Evolutionary conservation across 805 yeast species (phyloP).

Genomic region (Yarrowia keelungensis): DNA sequence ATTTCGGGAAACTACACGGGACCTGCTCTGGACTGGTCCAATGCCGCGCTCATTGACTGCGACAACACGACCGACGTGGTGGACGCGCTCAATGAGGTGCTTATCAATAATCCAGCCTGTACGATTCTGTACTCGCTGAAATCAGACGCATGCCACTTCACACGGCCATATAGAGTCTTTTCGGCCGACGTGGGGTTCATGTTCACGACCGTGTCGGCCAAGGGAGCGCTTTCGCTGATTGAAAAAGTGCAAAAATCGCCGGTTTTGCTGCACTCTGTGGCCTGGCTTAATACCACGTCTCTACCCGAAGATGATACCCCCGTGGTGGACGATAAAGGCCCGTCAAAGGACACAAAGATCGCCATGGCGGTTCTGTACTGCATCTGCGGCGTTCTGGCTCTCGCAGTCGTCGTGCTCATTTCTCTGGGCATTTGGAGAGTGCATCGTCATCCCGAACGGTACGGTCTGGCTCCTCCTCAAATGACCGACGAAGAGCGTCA

Average conservation of each 20-base stretch:
- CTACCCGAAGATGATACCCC: slow-evolving; percentile 6
- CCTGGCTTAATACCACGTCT: slow-evolving; percentile 20
- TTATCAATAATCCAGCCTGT: slow-evolving; percentile 42
- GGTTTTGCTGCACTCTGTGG: slow-evolving; percentile 34
- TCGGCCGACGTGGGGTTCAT: slow-evolving; percentile 44
- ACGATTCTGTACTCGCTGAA: slow-evolving; percentile 43
- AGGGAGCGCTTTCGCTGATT: slow-evolving; percentile 41
- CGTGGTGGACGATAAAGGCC: slow-evolving; percentile 13
- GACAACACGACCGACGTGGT: slow-evolving; percentile 43
- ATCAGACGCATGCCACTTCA: slow-evolving; percentile 43
- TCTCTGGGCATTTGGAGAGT: slow-evolving; percentile 49
- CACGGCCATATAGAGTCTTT: slow-evolving; percentile 39
- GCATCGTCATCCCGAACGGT: slow-evolving; percentile 50
- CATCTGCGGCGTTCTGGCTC: slow-evolving; percentile 47
- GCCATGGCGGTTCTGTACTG: slow-evolving; percentile 49
- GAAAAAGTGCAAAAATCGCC: slow-evolving; percentile 38
- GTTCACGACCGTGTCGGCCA: slow-evolving; percentile 42
- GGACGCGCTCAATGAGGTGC: slow-evolving; percentile 40
- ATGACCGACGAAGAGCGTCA: slow-evolving; percentile 11
- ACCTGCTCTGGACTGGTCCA: slow-evolving; percentile 39
- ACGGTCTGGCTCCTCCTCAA: slow-evolving; percentile 43
- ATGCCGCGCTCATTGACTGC: slow-evolving; percentile 44
- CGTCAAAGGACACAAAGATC: slow-evolving; percentile 42
- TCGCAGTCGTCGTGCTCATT: slow-evolving; percentile 47
- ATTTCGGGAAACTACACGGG: slow-evolving; percentile 15